Percentiles rank a stretch among this genome's conserved stretches.
Conservation (phyloP, 2,329 filamentous ascomycete species). For the Sordariomycetes sp. region DNA sequence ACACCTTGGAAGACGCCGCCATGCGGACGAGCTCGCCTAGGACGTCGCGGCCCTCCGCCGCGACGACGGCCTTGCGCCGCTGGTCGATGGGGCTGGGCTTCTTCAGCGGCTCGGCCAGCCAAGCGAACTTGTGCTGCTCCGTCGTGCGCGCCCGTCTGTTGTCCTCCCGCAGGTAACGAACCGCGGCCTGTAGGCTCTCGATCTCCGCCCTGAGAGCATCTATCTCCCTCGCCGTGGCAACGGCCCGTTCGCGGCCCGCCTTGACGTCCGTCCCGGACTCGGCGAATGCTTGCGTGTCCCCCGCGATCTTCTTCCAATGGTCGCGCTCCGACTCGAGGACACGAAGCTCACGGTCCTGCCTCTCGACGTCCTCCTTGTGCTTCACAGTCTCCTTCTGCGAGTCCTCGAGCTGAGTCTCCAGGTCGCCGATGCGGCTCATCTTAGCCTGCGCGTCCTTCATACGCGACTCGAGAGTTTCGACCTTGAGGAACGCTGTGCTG, state of each 20-base stretch:
- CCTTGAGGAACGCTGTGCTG: conserved; percentile 81
- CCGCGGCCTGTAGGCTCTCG: conserved; percentile 49
- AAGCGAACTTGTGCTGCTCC: conserved; percentile 46
- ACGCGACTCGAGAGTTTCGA: conserved; percentile 80
- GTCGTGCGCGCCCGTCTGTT: conserved; percentile 49
- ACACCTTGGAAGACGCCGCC: conserved; percentile 43
- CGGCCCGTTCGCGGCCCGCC: conserved; percentile 54
- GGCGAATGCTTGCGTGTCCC: conserved; percentile 46
- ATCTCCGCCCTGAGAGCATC: conserved; percentile 62
- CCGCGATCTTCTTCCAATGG: conserved; percentile 61
- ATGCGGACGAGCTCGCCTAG: conserved; percentile 55
- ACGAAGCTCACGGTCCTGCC: conserved; percentile 57
- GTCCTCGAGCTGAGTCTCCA: conserved; percentile 49
- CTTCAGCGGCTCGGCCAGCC: conserved; percentile 50
- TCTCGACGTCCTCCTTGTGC: conserved; percentile 54
- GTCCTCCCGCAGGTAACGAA: conserved; percentile 58
- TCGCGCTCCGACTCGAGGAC: conserved; percentile 54
- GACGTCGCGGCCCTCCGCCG: conserved; percentile 51
- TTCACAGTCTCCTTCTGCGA: conserved; percentile 37
- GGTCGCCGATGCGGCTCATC: conserved; percentile 54
- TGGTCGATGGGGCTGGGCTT: conserved; percentile 31
- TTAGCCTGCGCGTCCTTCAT: conserved; percentile 78
- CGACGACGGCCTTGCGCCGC: conserved; percentile 38
- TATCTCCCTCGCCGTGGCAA: conserved; percentile 62
- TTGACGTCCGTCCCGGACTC: conserved; percentile 29